Base-by-base conservation (phyloP, 73 alveolate genomes). In the Paramecium caudatum region DNA sequence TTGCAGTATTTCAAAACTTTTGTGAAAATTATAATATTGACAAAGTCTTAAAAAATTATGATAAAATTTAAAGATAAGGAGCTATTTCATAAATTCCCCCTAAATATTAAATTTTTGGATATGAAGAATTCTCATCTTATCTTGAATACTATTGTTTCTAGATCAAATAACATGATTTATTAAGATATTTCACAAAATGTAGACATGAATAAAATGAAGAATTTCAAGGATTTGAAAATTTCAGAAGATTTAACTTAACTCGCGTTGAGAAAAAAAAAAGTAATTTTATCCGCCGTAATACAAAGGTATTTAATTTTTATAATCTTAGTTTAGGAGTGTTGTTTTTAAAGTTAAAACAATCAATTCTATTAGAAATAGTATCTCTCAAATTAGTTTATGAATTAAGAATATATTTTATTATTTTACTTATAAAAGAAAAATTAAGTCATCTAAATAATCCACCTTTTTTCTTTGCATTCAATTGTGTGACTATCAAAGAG, bases 381-480 rank as follows among this genome's bases (percentile, higher is more conserved):
- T n/a, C n/a, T n/a, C n/a, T n/a, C n/a, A n/a, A n/a, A n/a, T n/a
- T n/a, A n/a, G n/a, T n/a, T n/a, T n/a, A n/a, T n/a, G n/a, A n/a
- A n/a, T n/a, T n/a, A n/a, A n/a, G n/a, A n/a, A n/a, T n/a, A n/a
- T n/a, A n/a, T n/a, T n/a, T n/a, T n/a, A n/a, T n/a, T n/a, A n/a
- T n/a, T n/a, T n/a, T n/a, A n/a, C n/a, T n/a, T n/a, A n/a, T n/a
- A n/a, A n/a, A n/a, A n/a, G n/a, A n/a, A n/a, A n/a, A n/a, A n/a
- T n/a, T 55, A 23, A 3, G 30, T 55, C 80, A 55, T 55, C 45
- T 55, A 55, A 55, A 55, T 23, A 55, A 15, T 8, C 80, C 80
- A 10, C 80, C 80, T 55, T 55, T 55, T 23, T 55, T 55, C 45
- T 21, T 55, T 55, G 23, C 46, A 27, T 55, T 55, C 80, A 55